Evolutionary conservation across 192 early-diverging fungal species (phyloP), one percentile per base, ranked within the genome.

Genomic region (Geosiphon pyriformis): DNA sequence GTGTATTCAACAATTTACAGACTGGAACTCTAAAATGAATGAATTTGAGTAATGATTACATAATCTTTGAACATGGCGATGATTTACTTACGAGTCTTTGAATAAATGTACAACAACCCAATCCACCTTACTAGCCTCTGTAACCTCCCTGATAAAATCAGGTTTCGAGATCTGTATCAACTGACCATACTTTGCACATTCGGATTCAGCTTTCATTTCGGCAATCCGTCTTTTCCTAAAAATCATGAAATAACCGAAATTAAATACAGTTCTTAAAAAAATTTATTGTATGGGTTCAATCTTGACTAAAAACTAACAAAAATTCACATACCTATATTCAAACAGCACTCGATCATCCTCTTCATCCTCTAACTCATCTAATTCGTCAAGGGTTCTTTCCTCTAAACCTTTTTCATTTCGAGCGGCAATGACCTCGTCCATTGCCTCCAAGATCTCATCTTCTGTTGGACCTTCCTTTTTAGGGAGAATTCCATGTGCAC

Each of bases 351-450:
- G 79, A 65, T 94, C 91, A 72, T 96, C 94, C 61, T 97, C 92
- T 35, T 89, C 83, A 68, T 98, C 96, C 59, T 95, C 94, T 22
- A 96, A 80, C 70, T 96, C 94, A 69, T 91, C 94, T 0, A 98
- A 84, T 65, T 90, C 91, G 67, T 92, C 90, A 3, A 93, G 75
- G 17, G 76, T 77, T 58, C 79, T 84, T 62, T 90, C 80, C 61
- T 87, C 88, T 15, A 91, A 72, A 42, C 84, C 78, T 48, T 82
- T 80, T 34, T 74, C 82, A 66, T 88, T 74, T 56, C 78, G 74
- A 48, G 70, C 82, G 56, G 64, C 70, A 29, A 89, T 82, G 12
- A 77, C 86, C 59, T 93, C 82, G 42, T 88, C 86, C 57, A 92
- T 83, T 50, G 91, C 78, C 17, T 91, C 90, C 29, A 79, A 74